Evolutionary conservation across 352 stramenopile genomes (phyloP).

Genomic region (Paralagenidium karlingii): DNA sequence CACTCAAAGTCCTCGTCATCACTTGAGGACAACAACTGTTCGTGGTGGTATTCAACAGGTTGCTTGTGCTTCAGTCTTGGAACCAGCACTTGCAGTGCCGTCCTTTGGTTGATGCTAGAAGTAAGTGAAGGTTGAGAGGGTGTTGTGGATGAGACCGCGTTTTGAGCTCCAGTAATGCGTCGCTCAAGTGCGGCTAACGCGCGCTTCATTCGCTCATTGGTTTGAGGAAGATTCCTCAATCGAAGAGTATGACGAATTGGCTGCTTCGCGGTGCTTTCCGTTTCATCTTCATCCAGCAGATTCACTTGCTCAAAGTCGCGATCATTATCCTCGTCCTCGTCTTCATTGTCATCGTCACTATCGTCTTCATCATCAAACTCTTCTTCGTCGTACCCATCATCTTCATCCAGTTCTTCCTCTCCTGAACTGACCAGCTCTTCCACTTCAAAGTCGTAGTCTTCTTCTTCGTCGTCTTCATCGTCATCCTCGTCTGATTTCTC

Average conservation of each 20-base stretch:
- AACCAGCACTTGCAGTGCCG: background rate
- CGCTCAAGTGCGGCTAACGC: conserved; percentile 51
- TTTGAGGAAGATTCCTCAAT: conserved; percentile 32
- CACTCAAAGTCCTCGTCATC: conserved; percentile 56
- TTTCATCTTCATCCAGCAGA: conserved; percentile 2
- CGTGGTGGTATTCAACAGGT: conserved; percentile 5
- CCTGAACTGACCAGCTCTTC: conserved; percentile 71
- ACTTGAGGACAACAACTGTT: conserved; percentile 11
- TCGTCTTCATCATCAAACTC: conserved; percentile 10
- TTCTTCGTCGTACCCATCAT: conserved; percentile 26
- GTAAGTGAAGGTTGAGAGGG: no score
- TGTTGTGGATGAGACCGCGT: conserved; percentile 1
- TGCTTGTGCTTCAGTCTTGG: conserved; percentile 5
- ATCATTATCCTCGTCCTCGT: background rate
- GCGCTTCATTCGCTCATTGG: conserved; percentile 34
- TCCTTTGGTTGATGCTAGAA: background rate
- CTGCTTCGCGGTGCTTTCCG: background rate
- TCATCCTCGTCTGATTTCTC: conserved; percentile 17
- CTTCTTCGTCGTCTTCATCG: conserved; percentile 14
- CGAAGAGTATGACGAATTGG: conserved; percentile 23
- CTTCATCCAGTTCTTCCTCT: conserved; percentile 51
- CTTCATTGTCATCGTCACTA: conserved; percentile 7
- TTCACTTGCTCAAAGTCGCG: conserved; percentile 18
- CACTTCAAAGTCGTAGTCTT: conserved; percentile 78
- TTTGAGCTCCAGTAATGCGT: conserved; percentile 31